A percentile compares a stretch with the other conserved stretches of the same genome.
Conservation (phyloP, 208 protist genomes). For the Leishmania tarentolae region DNA sequence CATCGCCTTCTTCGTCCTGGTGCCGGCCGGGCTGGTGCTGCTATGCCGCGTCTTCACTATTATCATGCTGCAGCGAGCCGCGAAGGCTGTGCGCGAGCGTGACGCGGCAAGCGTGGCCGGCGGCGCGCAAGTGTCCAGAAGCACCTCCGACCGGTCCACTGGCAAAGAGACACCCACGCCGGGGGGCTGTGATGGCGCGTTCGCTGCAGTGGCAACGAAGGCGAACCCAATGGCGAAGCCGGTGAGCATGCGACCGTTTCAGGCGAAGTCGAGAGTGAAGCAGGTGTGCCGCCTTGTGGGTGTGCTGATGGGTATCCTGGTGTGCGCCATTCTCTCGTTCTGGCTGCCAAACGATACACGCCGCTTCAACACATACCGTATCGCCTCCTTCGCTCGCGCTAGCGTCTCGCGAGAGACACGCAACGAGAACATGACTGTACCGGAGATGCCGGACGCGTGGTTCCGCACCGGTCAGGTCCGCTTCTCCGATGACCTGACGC, state of each 20-base stretch:
- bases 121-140: neutral
- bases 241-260: constrained; percentile 11
- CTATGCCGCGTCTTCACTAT: constrained; percentile 13
- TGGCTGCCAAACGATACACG: constrained; percentile 61
- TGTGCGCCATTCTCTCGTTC: constrained; percentile 38
- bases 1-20: constrained; percentile 15
- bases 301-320: constrained; percentile 23
- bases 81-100: constrained; percentile 6
- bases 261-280: constrained; percentile 1
- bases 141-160: neutral
- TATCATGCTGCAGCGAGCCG: neutral
- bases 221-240: constrained; percentile 17
- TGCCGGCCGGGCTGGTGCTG: constrained; percentile 17
- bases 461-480: constrained; percentile 42
- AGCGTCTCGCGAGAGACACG: constrained; percentile 4
- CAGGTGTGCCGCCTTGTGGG: constrained; percentile 19
- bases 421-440: constrained; percentile 21
- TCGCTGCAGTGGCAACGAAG: neutral
- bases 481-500: constrained; percentile 26
- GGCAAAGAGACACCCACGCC: neutral
- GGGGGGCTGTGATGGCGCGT: neutral
- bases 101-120: neutral
- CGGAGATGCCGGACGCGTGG: constrained; percentile 52
- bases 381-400: constrained; percentile 32
- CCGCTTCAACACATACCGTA: constrained; percentile 23